Evolutionary conservation across 352 stramenopile genomes (phyloP), one percentile per base, ranked within the genome.

Genomic region (Thalassiosira mediterranea): DNA sequence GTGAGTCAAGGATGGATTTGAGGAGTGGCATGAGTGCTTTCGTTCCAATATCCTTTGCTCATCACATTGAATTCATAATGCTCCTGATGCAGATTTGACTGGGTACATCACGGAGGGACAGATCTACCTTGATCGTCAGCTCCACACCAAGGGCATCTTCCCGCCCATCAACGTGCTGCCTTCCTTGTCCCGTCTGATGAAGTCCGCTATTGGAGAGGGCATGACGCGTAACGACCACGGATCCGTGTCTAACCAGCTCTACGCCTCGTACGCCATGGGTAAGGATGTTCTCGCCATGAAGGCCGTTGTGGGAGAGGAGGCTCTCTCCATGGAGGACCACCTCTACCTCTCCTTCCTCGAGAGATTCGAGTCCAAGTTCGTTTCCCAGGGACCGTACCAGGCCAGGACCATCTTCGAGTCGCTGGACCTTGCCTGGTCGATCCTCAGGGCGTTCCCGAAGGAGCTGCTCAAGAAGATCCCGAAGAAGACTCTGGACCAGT

Each of bases 271-370:
- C 65, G 92, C 91, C 34, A 94, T 94, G 87, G 94, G 94, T 87
- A 99, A 99, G 94, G 97, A 99, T 90, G 97, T 99, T 40, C 94
- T 98, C 88, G 97, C 97, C 66, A 99, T 99, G 97, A 99, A 99
- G 91, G 97, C 97, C 53, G 97, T 99, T 79, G 97, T 99, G 53
- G 97, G 97, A 87, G 97, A 99, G 88, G 97, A 99, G 89, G 97
- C 97, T 23, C 91, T 99, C 48, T 98, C 95, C 54, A 95, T 98
- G 76, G 97, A 99, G 89, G 97, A 99, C 91, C 96, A 99, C 82
- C 86, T 98, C 49, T 99, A 98, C 92, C 90, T 99, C 25, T 97
- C 97, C 87, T 99, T 99, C 88, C 97, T 97, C 51, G 96, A 99
- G 79, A 97, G 98, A 76, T 99, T 99, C 77, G 97, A 99, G 88